Conservation (phyloP, 129 eudicot species). For the Glebionis coronaria region DNA sequence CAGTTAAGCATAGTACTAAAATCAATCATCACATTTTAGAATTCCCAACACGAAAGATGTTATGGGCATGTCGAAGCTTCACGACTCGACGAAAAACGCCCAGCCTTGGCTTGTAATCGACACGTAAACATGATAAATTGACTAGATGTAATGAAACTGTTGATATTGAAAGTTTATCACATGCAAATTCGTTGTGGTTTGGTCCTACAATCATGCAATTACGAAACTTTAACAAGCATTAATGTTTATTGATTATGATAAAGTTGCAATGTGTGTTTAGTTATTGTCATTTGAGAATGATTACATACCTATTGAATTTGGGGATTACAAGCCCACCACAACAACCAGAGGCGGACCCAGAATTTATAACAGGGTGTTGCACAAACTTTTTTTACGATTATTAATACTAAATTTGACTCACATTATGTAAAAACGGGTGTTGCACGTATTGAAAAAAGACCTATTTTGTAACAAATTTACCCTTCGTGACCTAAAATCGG, state of each 20-base stretch:
- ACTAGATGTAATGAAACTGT: background rate
- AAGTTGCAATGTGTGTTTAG: slow-evolving; percentile 27
- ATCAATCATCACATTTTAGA: background rate
- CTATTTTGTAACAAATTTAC: too few species aligned
- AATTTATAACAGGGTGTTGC: too few species aligned
- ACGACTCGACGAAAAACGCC: background rate
- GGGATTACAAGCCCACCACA: slow-evolving; percentile 26
- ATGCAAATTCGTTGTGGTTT: slow-evolving; percentile 26
- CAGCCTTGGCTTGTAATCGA: background rate
- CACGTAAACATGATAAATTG: background rate
- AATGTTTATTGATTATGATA: slow-evolving; percentile 20
- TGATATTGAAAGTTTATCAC: slow-evolving; percentile 5
- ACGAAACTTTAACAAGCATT: slow-evolving; percentile 32
- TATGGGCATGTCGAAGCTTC: background rate
- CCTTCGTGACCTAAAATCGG: too few species aligned
- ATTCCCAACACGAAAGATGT: background rate
- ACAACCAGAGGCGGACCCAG: too few species aligned
- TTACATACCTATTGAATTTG: slow-evolving; percentile 22
- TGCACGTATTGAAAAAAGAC: too few species aligned
- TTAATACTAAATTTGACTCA: too few species aligned
- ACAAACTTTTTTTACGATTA: too few species aligned
- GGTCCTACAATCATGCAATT: slow-evolving; percentile 17
- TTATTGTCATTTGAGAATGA: slow-evolving; percentile 27
- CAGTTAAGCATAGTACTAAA: background rate
- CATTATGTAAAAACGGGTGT: too few species aligned